Evolutionary conservation across 2,329 filamentous ascomycete species (phyloP).

Genomic region (Sporothrix curviconia): DNA sequence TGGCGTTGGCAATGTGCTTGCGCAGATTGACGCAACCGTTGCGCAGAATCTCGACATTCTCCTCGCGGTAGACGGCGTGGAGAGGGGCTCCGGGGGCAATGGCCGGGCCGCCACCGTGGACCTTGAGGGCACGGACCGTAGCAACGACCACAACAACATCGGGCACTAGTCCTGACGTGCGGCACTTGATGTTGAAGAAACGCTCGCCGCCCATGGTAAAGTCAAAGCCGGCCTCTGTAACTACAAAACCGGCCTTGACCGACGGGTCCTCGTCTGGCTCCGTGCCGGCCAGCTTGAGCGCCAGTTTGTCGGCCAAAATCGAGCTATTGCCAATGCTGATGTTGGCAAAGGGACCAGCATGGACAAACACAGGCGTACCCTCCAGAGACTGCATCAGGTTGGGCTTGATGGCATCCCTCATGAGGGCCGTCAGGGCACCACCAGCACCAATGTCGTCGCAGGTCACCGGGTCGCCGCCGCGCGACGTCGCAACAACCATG

Average conservation of each 20-base stretch:
- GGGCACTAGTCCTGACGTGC: conserved; percentile 83
- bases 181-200: conserved; percentile 99
- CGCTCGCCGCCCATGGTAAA: conserved; percentile 99
- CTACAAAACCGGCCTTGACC: conserved; percentile 81
- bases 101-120: conserved; percentile 92
- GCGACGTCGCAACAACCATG: conserved; percentile 91
- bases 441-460: conserved; percentile 93
- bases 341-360: conserved; percentile 96
- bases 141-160: conserved; percentile 94
- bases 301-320: conserved; percentile 89
- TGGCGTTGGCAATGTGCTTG: conserved; percentile 92
- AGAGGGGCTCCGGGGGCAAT: conserved; percentile 81
- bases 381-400: conserved; percentile 98
- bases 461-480: conserved; percentile 80
- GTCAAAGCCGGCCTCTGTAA: conserved; percentile 96
- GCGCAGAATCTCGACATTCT: conserved; percentile 87
- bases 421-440: conserved; percentile 85
- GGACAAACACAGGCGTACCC: conserved; percentile 94
- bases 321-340: conserved; percentile 97
- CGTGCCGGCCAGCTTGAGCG: conserved; percentile 89
- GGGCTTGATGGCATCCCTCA: conserved; percentile 98
- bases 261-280: conserved; percentile 82
- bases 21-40: conserved; percentile 87
- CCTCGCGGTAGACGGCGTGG: conserved; percentile 81
- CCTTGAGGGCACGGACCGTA: conserved; percentile 91